Base-by-base conservation (phyloP, 805 yeast genomes). In the Metschnikowia shivogae region DNA sequence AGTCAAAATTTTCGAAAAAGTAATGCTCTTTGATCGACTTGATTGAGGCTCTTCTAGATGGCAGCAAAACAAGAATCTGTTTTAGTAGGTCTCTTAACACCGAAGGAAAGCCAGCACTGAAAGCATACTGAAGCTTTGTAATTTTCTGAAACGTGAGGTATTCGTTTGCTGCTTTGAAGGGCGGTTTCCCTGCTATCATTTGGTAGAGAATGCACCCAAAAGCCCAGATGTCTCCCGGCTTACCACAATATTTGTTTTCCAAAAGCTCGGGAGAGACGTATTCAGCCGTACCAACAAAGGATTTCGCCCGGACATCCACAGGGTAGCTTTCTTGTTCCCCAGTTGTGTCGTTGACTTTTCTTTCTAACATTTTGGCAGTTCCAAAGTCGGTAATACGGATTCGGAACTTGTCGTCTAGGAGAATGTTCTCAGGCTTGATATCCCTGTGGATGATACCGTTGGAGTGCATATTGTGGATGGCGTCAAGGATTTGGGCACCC, bases 231-330 rank as follows among this genome's bases (percentile, higher is more conserved):
- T 79, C 84, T 19, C 80, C 78, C 0, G 81, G 74, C 50, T 77
- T 78, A 5, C 84, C 83, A 54, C 81, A 75, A 54, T 80, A 82
- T 56, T 84, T 86, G 56, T 77, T 86, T 50, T 83, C 87, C 47
- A 86, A 67, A 32, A 86, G 66, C 56, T 86, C 95, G 0, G 95
- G 95, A 0, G 90, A 82, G 6, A 86, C 90, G 55, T 85, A 85
- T 55, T 85, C 92, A 0, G 92, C 92, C 0, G 92, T 86, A 4
- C 95, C 95, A 26, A 86, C 95, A 65, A 86, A 86, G 0, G 93
- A 86, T 52, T 78, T 82, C 5, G 93, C 89, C 55, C 81, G 73
- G 1, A 81, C 79, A 55, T 84, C 84, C 12, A 74, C 58, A 8
- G 90, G 89, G 57, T 80, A 85, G 8, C 64, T 68, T 32, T 77